These are phyloP conservation scores for Thalia dealbata DNA, from an alignment of 176 grass and related monocot genomes.

Conservation along the genomic window DNA sequence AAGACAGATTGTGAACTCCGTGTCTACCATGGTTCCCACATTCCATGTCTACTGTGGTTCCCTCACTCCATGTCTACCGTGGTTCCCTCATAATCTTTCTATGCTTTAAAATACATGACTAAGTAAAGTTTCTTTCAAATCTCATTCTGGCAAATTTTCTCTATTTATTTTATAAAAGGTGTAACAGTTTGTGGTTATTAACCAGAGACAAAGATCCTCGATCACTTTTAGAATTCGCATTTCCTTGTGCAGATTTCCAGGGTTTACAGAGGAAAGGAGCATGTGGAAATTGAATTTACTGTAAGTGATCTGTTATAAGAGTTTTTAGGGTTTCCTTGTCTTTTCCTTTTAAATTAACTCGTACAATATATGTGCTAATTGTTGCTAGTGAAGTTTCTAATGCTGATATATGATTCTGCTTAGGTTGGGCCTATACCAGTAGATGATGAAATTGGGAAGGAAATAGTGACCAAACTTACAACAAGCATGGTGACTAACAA, in stretches of 20 bases:
- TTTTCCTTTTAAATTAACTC: slow-evolving; percentile 2
- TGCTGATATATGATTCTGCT: background rate
- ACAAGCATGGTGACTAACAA: slow-evolving; percentile 73
- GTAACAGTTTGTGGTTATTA: background rate
- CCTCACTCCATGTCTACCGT: too few relatives aligned
- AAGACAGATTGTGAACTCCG: too few relatives aligned
- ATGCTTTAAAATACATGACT: too few relatives aligned
- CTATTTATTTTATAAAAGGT: background rate
- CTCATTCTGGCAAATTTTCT: background rate
- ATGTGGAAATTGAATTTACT: slow-evolving; percentile 79
- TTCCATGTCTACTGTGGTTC: too few relatives aligned
- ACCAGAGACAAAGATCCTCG: background rate
- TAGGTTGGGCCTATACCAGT: slow-evolving; percentile 82
- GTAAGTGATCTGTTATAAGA: slow-evolving; percentile 25
- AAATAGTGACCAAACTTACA: slow-evolving; percentile 66
- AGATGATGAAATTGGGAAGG: slow-evolving; percentile 78
- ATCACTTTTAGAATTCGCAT: background rate
- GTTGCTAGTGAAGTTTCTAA: background rate
- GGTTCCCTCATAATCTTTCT: too few relatives aligned
- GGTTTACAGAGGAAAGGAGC: slow-evolving; percentile 78
- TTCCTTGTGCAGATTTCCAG: slow-evolving; percentile 50
- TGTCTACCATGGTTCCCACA: too few relatives aligned
- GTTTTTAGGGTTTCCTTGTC: background rate
- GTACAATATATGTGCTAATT: slow-evolving; percentile 5
- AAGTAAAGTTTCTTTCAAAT: too few relatives aligned